Base-by-base conservation (phyloP, 441 rosid species). In the Populus hybrid region DNA sequence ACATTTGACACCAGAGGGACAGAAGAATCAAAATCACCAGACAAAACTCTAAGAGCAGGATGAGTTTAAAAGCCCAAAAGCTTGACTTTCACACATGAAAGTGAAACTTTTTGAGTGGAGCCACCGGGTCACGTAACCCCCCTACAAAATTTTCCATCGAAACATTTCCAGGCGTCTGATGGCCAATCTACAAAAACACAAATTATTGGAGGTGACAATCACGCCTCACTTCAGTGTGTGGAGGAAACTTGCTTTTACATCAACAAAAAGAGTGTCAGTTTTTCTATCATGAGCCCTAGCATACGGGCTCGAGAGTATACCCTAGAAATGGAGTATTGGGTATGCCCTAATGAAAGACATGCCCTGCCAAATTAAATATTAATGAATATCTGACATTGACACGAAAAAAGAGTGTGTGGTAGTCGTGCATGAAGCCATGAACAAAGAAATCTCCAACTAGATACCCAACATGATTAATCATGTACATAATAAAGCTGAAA, bases 241-340 rank as follows among this genome's bases (percentile, higher is more conserved):
- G 77, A 71, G 40, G 10, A 35, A 8, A 8, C n/a, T 14, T 64
- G 26, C 18, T 75, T 36, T 35, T n/a, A 11, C 5, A 77, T 53
- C 66, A 40, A n/a, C 53, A 61, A 3, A 75, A 74, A 59, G 64
- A 59, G 35, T 75, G 87, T 77, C 88, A 86, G 86, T 34, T 26
- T 30, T 79, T 88, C 90, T 86, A 88, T 88, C 86, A 86, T 88
- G 88, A 80, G 87, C 75, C 82, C 81, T 73, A 81, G 80, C 69
- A 80, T 67, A 30, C 32, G 46, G 71, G 71, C 46, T n/a, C 40
- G 16, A 35, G 61, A 80, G 81, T 70, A 70, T 75, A 73, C 75
- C 78, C 77, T 61, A 59, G 72, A 30, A 71, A 28, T 20, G 24
- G 50, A 67, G 71, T 79, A 34, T 59, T 53, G 2, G 61, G 61